phyloP scores from a whole-genome alignment of 306 rosid species.

The Fragaria vesca region DNA sequence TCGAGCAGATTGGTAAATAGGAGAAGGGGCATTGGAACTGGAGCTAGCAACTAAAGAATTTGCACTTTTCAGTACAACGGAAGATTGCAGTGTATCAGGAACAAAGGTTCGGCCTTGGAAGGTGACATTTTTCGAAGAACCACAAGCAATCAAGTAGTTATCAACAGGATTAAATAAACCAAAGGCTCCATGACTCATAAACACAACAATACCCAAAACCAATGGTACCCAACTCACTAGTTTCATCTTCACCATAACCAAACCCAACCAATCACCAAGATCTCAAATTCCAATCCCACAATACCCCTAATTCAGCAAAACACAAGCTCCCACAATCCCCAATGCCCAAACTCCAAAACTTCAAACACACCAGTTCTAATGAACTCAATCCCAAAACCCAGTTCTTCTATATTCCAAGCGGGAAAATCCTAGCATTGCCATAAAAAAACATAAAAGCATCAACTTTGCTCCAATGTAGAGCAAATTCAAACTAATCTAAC shows the following conservation, averaged over 20 bases:
- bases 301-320: neutral
- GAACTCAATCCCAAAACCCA: slow-evolving; percentile 20
- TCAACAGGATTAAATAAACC: slow-evolving; percentile 60
- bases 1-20: slow-evolving; percentile 75
- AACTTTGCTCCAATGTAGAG: slow-evolving; percentile 25
- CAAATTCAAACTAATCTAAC: slow-evolving; percentile 3
- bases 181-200: slow-evolving; percentile 42
- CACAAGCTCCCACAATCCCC: slow-evolving; percentile 15
- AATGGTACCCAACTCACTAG: slow-evolving; percentile 34
- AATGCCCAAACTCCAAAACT: slow-evolving; percentile 6
- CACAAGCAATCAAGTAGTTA: slow-evolving; percentile 81
- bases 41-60: slow-evolving; percentile 56
- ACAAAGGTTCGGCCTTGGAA: slow-evolving; percentile 72
- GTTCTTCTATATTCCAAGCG: neutral
- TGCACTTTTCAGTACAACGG: slow-evolving; percentile 47
- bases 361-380: slow-evolving; percentile 29
- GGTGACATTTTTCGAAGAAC: slow-evolving; percentile 57
- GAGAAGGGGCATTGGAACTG: slow-evolving; percentile 56
- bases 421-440: slow-evolving; percentile 1
- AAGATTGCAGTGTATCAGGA: slow-evolving; percentile 68
- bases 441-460: neutral
- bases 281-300: slow-evolving; percentile 20
- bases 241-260: slow-evolving; percentile 48
- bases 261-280: slow-evolving; percentile 14
- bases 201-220: slow-evolving; percentile 40